Conservation (phyloP, 2,329 filamentous ascomycete species). For the Botrytis cinerea region DNA sequence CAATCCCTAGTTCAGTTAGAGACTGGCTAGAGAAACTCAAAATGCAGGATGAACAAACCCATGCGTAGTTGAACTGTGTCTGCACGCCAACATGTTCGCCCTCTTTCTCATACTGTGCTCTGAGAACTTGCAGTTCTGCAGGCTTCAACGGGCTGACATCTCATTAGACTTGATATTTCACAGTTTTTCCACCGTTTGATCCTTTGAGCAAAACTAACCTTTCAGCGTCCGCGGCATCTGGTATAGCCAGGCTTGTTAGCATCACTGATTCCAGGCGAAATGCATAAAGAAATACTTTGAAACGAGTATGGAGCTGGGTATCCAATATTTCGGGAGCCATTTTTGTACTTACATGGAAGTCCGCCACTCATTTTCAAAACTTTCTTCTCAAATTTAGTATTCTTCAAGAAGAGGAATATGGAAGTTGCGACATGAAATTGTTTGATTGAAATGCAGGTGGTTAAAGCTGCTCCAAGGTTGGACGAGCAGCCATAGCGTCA, state of each 20-base stretch:
- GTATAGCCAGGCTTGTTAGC: conserved; percentile 38
- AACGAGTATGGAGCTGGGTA: conserved; percentile 35
- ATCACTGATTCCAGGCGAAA: conserved; percentile 36
- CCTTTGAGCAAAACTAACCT: conserved; percentile 58
- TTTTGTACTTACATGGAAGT: conserved; percentile 43
- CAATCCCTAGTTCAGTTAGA: conserved; percentile 66
- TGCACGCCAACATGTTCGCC: conserved; percentile 95
- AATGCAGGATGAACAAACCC: conserved; percentile 59
- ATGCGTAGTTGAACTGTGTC: conserved; percentile 99
- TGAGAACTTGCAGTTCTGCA: conserved; percentile 88
- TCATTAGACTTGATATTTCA: conserved; percentile 29
- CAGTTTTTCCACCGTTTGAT: neutral
- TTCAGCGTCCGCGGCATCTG: conserved; percentile 97
- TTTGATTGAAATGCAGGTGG: neutral
- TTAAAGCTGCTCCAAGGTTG: conserved; percentile 23
- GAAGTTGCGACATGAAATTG: conserved; percentile 31
- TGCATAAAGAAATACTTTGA: conserved; percentile 34
- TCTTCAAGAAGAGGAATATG: conserved; percentile 6
- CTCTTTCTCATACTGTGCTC: conserved; percentile 95
- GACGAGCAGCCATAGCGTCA: conserved; percentile 27
- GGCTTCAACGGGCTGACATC: conserved; percentile 77
- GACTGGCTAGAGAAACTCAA: neutral
- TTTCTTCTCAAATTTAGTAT: conserved; percentile 15
- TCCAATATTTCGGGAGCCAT: conserved; percentile 33
- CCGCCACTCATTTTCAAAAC: conserved; percentile 37